Percentiles rank a stretch among this genome's conserved stretches.
These are phyloP conservation scores for Platismatia glauca DNA, from an alignment of 495 filamentous ascomycete species.

Conservation along the genomic window DNA sequence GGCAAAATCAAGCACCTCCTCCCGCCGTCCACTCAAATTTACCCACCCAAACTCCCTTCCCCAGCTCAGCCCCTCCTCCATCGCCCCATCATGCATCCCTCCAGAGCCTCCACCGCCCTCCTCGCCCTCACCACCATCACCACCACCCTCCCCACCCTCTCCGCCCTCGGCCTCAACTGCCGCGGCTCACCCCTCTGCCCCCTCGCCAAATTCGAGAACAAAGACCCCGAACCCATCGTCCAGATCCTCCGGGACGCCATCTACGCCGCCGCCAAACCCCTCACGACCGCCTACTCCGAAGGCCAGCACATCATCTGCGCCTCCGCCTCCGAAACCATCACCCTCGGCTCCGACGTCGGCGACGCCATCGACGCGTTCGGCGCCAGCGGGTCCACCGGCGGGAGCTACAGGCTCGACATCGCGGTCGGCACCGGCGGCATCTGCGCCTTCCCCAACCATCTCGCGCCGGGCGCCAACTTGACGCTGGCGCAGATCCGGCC, in stretches of 20 bases:
- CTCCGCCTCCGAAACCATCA: constrained; percentile 2
- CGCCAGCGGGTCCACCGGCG: neutral
- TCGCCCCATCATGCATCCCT: neutral
- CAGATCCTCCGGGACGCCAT: constrained; percentile 13
- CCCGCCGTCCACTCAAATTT: neutral
- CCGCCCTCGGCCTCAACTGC: constrained; percentile 18
- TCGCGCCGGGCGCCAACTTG: neutral
- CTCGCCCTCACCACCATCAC: neutral
- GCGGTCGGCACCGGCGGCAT: neutral
- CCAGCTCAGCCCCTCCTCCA: neutral
- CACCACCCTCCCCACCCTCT: neutral
- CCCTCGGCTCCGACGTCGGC: neutral
- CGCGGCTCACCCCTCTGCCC: constrained; percentile 15
- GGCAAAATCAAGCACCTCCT: neutral
- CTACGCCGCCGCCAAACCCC: neutral
- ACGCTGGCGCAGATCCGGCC: neutral
- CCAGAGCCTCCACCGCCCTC: neutral
- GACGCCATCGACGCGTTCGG: neutral
- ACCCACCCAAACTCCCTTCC: neutral
- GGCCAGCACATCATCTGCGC: constrained; percentile 16
- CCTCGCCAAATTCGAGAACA: constrained; percentile 6
- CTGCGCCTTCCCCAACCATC: neutral
- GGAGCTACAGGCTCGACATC: neutral
- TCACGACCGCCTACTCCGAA: constrained; percentile 2
- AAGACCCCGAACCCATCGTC: constrained; percentile 1